Base-by-base conservation (phyloP, 306 rosid species). In the Gastrolobium villosum region DNA sequence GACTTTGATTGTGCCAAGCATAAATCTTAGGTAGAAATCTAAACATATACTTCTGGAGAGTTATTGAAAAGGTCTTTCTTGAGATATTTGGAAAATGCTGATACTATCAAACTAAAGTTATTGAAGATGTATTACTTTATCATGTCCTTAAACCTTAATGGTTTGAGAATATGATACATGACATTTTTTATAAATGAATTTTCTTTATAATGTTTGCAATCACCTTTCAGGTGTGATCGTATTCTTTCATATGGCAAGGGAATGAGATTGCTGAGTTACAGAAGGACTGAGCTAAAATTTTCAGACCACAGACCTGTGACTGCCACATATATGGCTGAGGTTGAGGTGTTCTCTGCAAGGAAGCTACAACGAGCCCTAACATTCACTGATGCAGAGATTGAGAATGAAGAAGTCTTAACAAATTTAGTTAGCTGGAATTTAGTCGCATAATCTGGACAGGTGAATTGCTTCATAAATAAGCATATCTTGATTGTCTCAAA, bases 241-340 rank as follows among this genome's bases (percentile, higher is more conserved):
- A 72, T 92, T 79, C 97, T 94, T 70, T 90, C 92, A 0, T 74
- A 86, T 34, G 98, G 98, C 13, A 86, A 72, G 37, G 97, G 92
- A 82, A 72, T 94, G 85, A 94, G 69, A 80, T 80, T 88, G 80
- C 60, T 84, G 65, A 79, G 59, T 15, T 94, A 94, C 69, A 84
- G 83, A 78, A 89, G 97, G 80, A 45, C 54, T 44, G 98, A 92
- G 68, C 80, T 86, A 7, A 92, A 84, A 80, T 41, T 92, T 79
- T 94, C 98, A 56, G 98, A 94, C 77, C 98, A 94, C 79, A 91
- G 98, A 81, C 98, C 97, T 5, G 98, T 94, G 87, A 90, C 88
- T 34, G 96, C 98, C 50, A 88, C 88, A 49, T 92, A 77, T 35
- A 64, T 86, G 86, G 97, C 89, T 35, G 98, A 94, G 86, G 97